Evolutionary conservation across 345 rosid species (phyloP).

Genomic region (Gossypium longicalyx): DNA sequence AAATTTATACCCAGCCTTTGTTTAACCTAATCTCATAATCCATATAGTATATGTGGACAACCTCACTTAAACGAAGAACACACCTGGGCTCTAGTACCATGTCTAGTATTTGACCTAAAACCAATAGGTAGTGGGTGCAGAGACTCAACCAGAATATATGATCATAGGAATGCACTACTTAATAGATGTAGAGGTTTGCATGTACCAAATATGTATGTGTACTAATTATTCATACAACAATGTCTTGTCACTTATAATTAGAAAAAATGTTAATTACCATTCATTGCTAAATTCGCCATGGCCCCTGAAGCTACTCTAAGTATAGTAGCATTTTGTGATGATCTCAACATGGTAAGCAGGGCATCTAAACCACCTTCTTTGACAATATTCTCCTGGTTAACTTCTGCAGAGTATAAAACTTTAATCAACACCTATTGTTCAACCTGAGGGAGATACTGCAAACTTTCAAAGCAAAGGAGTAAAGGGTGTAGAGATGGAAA

Average conservation of each 20-base stretch:
- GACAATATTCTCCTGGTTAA: conserved; percentile 78
- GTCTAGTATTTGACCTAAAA: too few species aligned
- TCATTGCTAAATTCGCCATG: conserved; percentile 95
- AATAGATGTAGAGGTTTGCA: not conserved
- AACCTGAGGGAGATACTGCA: not conserved
- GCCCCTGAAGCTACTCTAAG: conserved; percentile 97
- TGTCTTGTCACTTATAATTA: not conserved
- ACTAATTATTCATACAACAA: not conserved
- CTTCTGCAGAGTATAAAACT: conserved; percentile 40
- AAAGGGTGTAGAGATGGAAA: not conserved
- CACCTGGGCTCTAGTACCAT: too few species aligned
- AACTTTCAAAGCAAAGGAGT: conserved; percentile 7
- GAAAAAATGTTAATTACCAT: conserved; percentile 39
- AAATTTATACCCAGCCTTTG: too few species aligned
- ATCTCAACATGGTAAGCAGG: conserved; percentile 56
- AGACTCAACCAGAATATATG: too few species aligned
- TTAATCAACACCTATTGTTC: not conserved
- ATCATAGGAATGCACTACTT: too few species aligned
- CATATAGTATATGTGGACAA: too few species aligned
- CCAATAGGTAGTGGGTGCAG: too few species aligned
- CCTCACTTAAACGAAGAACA: too few species aligned
- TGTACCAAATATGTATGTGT: not conserved
- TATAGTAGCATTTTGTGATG: conserved; percentile 69
- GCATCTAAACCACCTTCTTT: conserved; percentile 96
- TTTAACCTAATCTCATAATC: too few species aligned